Base-by-base conservation (phyloP, 1,284 basidiomycete genomes). In the Cerrena zonata region DNA sequence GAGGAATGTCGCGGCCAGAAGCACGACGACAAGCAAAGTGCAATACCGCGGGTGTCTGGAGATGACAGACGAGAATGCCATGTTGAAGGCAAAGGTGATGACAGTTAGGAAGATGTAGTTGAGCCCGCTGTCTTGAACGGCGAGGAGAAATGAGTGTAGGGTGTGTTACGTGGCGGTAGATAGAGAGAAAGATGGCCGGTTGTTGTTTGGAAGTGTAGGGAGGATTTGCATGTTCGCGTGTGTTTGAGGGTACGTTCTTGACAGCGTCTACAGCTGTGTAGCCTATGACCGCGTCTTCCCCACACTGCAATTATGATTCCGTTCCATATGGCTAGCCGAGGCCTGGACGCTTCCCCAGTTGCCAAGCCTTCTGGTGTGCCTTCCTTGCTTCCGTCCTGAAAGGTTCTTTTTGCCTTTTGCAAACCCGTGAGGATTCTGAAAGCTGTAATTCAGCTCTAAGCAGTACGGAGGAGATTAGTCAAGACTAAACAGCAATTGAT, bases 41-140 rank as follows among this genome's bases (percentile, higher is more conserved):
- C 43, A 36, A 27, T 55, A 57, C 18, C 56, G 56, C 15, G 56
- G 56, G 30, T 57, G 43, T 12, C 56, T 47, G 15, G 44, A 24
- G 36, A 52, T 27, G 24, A 55, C 49, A 3, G 44, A 34, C 3
- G 42, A 24, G 18, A 49, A 13, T 25, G 45, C 45, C 50, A 51
- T 51, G 36, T 21, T 47, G 47, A 49, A 27, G 23, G 37, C 40
- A 34, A 34, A n/a, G 7, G 30, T 34, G 30, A 7, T 34, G 15
- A 7, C 15, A 15, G 30, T 7, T 15, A 34, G 30, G 30, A 15
- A 34, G 7, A 34, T 7, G 30, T 34, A 34, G 30, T 34, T 34
- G 30, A 7, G 15, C 30, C 15, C 30, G 30, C 30, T 34, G 30
- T 34, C 15, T 34, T 7, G 7, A 34, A 34, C 30, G 30, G 15